Evolutionary conservation across 805 yeast genomes (phyloP).

Genomic region (Phaffomyces thermotolerans): DNA sequence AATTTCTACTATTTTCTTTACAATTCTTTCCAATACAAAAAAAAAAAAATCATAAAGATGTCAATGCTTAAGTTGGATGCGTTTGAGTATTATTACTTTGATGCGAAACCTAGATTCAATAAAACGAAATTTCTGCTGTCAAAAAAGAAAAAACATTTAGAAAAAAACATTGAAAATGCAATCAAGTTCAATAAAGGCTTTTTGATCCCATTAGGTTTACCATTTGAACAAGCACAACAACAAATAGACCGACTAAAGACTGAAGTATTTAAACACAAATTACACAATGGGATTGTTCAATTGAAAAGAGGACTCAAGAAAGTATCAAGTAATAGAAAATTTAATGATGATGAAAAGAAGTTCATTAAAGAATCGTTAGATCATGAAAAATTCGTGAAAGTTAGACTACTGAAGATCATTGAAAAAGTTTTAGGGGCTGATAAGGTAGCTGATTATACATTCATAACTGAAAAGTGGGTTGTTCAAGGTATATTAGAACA

Average conservation of each 20-base stretch:
- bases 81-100: constrained; percentile 6
- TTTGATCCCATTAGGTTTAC: constrained; percentile 8
- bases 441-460: constrained; percentile 9
- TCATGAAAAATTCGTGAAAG: constrained; percentile 19
- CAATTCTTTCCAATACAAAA: no score
- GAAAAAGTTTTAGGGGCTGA: constrained; percentile 11
- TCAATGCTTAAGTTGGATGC: constrained; percentile 11
- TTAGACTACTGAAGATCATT: constrained; percentile 16
- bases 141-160: constrained; percentile 6
- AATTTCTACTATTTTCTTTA: not conserved
- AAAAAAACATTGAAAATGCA: constrained; percentile 5
- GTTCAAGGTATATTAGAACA: constrained; percentile 25
- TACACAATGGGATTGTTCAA: constrained; percentile 37
- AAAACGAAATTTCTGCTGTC: constrained; percentile 6
- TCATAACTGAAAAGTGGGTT: constrained; percentile 21
- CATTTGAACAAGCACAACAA: constrained; percentile 33
- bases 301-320: constrained; percentile 32
- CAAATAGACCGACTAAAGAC: constrained; percentile 39
- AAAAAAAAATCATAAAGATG: not conserved
- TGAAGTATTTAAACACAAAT: constrained; percentile 41
- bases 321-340: constrained; percentile 7
- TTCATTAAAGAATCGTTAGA: constrained; percentile 19
- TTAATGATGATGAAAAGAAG: constrained; percentile 8
- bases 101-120: constrained; percentile 5
- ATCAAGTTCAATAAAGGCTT: constrained; percentile 6